Conservation (phyloP, 495 filamentous ascomycete species). For the Penicillium paxilli region DNA sequence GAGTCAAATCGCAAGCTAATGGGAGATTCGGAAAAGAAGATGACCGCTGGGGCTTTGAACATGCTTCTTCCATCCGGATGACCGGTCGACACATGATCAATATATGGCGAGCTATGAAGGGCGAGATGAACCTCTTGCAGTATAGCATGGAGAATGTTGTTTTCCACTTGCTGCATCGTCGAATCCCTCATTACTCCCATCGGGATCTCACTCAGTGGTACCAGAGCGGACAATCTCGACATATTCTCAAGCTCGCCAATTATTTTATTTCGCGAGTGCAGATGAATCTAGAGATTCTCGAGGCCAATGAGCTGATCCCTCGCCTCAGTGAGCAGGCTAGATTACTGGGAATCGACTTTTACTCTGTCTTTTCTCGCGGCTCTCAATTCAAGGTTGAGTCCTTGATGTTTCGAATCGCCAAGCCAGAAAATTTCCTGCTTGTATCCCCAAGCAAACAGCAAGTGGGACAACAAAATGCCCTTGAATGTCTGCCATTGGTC, state of each 20-base stretch:
- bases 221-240: slow-evolving; percentile 59
- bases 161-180: slow-evolving; percentile 87
- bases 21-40: slow-evolving; percentile 81
- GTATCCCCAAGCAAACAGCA: slow-evolving; percentile 89
- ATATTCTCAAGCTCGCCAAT: slow-evolving; percentile 72
- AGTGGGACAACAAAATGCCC: slow-evolving; percentile 89
- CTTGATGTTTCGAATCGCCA: slow-evolving; percentile 97
- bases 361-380: slow-evolving; percentile 88
- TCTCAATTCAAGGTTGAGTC: slow-evolving; percentile 99
- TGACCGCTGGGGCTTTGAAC: slow-evolving; percentile 90
- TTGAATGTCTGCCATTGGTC: slow-evolving; percentile 92
- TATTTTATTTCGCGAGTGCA: slow-evolving; percentile 78
- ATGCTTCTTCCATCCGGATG: slow-evolving; percentile 80
- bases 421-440: slow-evolving; percentile 91
- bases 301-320: slow-evolving; percentile 83
- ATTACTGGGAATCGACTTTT: slow-evolving; percentile 92
- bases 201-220: slow-evolving; percentile 81
- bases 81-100: slow-evolving; percentile 96
- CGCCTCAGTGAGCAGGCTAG: slow-evolving; percentile 94
- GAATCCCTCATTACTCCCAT: slow-evolving; percentile 86
- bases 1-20: slow-evolving; percentile 79
- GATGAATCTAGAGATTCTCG: slow-evolving; percentile 86
- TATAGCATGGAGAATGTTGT: slow-evolving; percentile 97
- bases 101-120: slow-evolving; percentile 93
- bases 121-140: slow-evolving; percentile 84